Percentiles rank a stretch among this genome's conserved stretches.
These are phyloP conservation scores for Spergularia bocconei DNA, from an alignment of 148 eudicot species.

Conservation along the genomic window DNA sequence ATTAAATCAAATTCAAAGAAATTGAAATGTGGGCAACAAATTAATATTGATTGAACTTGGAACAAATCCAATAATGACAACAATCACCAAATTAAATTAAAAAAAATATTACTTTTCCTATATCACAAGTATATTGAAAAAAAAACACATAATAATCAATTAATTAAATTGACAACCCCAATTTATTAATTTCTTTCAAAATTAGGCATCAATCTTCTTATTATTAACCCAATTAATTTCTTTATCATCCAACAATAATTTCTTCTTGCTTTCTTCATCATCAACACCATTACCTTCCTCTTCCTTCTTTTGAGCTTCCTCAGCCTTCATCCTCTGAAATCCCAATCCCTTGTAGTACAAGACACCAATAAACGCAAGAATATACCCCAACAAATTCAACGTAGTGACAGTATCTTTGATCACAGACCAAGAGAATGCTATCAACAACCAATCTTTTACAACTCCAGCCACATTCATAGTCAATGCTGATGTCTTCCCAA, in stretches of 20 bases:
- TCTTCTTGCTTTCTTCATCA: slow-evolving; percentile 32
- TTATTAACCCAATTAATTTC: slow-evolving; percentile 18
- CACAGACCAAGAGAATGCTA: slow-evolving; percentile 66
- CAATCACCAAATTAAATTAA: neutral
- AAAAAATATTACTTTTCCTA: neutral
- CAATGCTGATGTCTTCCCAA: slow-evolving; percentile 67
- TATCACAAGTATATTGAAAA: neutral
- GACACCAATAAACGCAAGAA: slow-evolving; percentile 58
- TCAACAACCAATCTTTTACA: slow-evolving; percentile 66
- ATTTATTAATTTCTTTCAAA: neutral
- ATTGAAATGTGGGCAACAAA: neutral
- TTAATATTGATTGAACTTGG: neutral
- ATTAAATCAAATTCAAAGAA: neutral
- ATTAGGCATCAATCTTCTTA: slow-evolving; percentile 20
- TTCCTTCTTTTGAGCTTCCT: slow-evolving; percentile 51
- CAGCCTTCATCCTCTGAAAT: slow-evolving; percentile 55
- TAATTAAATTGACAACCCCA: neutral
- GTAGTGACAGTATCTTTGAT: slow-evolving; percentile 62
- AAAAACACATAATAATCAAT: too few species aligned
- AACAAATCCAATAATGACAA: neutral
- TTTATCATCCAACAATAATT: slow-evolving; percentile 37
- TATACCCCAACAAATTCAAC: slow-evolving; percentile 51
- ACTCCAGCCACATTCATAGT: slow-evolving; percentile 78
- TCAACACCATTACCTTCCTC: slow-evolving; percentile 13
- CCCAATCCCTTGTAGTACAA: slow-evolving; percentile 53